Evolutionary conservation across 768 basidiomycete species (phyloP).

Genomic region (Leucosporidium scottii): DNA sequence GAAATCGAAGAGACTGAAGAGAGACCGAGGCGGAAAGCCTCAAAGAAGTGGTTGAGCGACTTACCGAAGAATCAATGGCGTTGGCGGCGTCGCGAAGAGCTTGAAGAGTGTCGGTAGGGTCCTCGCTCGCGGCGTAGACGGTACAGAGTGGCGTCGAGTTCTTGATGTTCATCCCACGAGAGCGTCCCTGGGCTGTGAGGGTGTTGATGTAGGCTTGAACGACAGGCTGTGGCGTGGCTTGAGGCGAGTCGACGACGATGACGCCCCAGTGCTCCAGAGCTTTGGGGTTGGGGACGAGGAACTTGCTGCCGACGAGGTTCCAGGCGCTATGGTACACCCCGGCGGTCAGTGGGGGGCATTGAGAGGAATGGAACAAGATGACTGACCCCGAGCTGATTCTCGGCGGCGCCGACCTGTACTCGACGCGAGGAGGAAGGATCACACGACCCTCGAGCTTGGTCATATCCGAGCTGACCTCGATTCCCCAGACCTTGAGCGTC

Average conservation of each 20-base stretch:
- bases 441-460: conserved; percentile 5
- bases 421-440: conserved; percentile 11
- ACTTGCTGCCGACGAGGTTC: conserved; percentile 19
- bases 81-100: too few species aligned
- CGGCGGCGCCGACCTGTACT: conserved; percentile 12
- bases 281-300: conserved; percentile 7
- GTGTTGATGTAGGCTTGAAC: conserved; percentile 6
- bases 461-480: conserved; percentile 19
- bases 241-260: conserved; percentile 9
- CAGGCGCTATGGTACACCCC: conserved; percentile 6
- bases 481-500: conserved; percentile 7
- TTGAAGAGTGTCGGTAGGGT: too few species aligned
- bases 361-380: not conserved
- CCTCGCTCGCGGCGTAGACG: too few species aligned
- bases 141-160: too few species aligned
- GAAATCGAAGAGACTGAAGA: too few species aligned
- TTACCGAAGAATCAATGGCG: too few species aligned
- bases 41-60: too few species aligned
- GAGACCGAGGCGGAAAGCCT: too few species aligned
- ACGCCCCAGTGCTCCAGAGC: conserved; percentile 23
- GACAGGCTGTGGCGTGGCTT: not conserved
- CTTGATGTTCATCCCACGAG: too few species aligned
- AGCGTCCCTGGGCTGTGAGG: not conserved
- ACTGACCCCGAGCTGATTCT: conserved; percentile 14
- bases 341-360: too few species aligned